Conservation (phyloP, 1,284 basidiomycete species). For the Ustilago nuda region DNA sequence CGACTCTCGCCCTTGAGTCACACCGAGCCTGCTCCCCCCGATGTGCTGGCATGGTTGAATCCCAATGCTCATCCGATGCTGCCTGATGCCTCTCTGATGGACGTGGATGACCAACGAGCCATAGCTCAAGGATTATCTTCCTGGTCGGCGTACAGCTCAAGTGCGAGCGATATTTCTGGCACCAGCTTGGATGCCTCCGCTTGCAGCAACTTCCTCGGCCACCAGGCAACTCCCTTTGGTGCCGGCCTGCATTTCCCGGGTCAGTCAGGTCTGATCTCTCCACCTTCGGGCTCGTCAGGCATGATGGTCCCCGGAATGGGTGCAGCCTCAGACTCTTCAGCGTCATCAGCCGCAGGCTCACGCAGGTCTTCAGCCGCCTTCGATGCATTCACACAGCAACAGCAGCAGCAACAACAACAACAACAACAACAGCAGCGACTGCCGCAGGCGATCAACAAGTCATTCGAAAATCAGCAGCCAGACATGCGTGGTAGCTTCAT, state of each 20-base stretch:
- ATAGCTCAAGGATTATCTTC: slow-evolving; percentile 14
- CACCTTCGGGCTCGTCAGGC: slow-evolving; percentile 10
- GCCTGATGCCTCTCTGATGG: slow-evolving; percentile 26
- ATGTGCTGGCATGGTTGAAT: slow-evolving; percentile 46
- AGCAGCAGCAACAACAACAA: slow-evolving; percentile 8
- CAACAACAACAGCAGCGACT: slow-evolving; percentile 10
- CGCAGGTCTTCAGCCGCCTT: slow-evolving; percentile 28
- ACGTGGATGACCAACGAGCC: slow-evolving; percentile 30
- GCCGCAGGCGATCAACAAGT: slow-evolving; percentile 19
- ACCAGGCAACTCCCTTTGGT: slow-evolving; percentile 14
- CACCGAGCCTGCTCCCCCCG: slow-evolving; percentile 14
- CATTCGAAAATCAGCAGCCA: slow-evolving; percentile 10
- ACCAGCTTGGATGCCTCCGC: slow-evolving; percentile 12
- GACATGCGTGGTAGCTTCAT: slow-evolving; percentile 16
- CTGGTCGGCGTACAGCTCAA: slow-evolving; percentile 45
- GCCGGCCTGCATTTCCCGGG: slow-evolving; percentile 19
- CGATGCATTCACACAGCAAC: slow-evolving; percentile 11
- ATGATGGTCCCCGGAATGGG: slow-evolving; percentile 23
- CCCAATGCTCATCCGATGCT: slow-evolving; percentile 21
- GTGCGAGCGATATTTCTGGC: slow-evolving; percentile 34
- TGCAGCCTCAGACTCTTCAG: slow-evolving; percentile 31
- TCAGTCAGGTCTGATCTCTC: slow-evolving; percentile 23
- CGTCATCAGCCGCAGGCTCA: slow-evolving; percentile 30
- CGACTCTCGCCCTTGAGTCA: slow-evolving; percentile 33
- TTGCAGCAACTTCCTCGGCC: slow-evolving; percentile 12